phyloP scores from a whole-genome alignment of 202 grass and related monocot species.

The Zoysia matrella region DNA sequence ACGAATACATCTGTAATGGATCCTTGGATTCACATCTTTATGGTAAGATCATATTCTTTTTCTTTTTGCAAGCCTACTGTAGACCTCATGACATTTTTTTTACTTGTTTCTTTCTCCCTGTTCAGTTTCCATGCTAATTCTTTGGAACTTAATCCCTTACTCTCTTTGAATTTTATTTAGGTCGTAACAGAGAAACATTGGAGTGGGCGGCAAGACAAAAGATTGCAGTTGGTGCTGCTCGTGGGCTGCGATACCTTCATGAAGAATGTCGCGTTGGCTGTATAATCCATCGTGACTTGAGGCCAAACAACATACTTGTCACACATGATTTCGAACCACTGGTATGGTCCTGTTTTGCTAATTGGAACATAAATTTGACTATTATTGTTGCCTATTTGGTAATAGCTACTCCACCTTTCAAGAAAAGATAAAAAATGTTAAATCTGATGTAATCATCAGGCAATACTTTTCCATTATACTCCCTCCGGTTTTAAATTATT shows the following conservation, averaged over 20 bases:
- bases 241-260: constrained; percentile 92
- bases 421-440: not conserved
- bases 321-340: constrained; percentile 99
- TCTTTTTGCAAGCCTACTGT: not conserved
- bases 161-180: constrained; percentile 48
- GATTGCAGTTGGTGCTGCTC: constrained; percentile 96
- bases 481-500: too few species aligned
- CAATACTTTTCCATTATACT: constrained; percentile 24
- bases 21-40: constrained; percentile 99
- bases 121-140: not conserved
- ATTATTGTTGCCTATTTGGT: not conserved
- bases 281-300: constrained; percentile 98
- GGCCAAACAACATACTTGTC: constrained; percentile 97
- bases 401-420: not conserved
- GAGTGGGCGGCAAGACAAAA: constrained; percentile 94
- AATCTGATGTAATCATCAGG: constrained; percentile 27
- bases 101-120: constrained; percentile 13
- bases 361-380: constrained; percentile 18
- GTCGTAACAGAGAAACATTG: constrained; percentile 69
- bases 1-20: constrained; percentile 86
- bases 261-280: constrained; percentile 99
- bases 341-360: not conserved
- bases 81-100: not conserved
- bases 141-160: constrained; percentile 5
- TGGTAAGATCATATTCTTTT: constrained; percentile 55